Evolutionary conservation across 1,139 yeast species (phyloP), one percentile per base, ranked within the genome.

Genomic region (Wickerhamomyces sp.): DNA sequence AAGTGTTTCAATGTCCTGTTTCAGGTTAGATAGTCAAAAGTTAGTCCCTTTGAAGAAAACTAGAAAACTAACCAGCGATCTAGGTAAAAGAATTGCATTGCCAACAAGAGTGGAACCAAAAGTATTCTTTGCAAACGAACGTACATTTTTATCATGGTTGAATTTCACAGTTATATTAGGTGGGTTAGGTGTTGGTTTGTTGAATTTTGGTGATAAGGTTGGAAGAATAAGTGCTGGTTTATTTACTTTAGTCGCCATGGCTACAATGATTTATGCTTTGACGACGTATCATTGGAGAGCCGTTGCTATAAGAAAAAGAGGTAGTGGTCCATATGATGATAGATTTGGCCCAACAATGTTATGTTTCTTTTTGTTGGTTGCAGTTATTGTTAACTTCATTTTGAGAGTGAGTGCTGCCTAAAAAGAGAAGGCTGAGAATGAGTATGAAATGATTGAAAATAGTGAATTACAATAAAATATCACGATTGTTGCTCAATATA

Each of bases 271-370:
- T 9, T 93, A 93, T 62, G 99, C 99, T 7, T 77, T 93, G 52
- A 77, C 89, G 42, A 94, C 98, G 26, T 93, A 94, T 67, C 99
- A 93, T 68, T 94, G 99, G 99, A 88, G 99, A 73, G 99, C 99
- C 4, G 89, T 91, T 64, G 99, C 99, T 50, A 93, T 93, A 59
- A 83, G 99, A 67, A 79, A 93, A 69, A 84, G 98, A 68, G 99
- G 99, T 34, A 79, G 95, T 11, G 99, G 99, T 42, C 99, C 99
- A 31, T 93, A 93, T 65, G 99, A 93, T 63, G 99, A 93, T 68
- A 80, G 99, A 63, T 85, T 93, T 58, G 99, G 99, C 37, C 99
- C 99, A 43, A 94, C 99, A n/a, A 84, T 93, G 89, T 78, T 93
- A 60, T 93, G 99, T 69, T 76, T 91, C 72, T 93, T 93, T 72